Percentiles rank a stretch among this genome's conserved stretches.
Evolutionary conservation across 495 filamentous ascomycete genomes (phyloP).

Genomic region (Podospora conica): DNA sequence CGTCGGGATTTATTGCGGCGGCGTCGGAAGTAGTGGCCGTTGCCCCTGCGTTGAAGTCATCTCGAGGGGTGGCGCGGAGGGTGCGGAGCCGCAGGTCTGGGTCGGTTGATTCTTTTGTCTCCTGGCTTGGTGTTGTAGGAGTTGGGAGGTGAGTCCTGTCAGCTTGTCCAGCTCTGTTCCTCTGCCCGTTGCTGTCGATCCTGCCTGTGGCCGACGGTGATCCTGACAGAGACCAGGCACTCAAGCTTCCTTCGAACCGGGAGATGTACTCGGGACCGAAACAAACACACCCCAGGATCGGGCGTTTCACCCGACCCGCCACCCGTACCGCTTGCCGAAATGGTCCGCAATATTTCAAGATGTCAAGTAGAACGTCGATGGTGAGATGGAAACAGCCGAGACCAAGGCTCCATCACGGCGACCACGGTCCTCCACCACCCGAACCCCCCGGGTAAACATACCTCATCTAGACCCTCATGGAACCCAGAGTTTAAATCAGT

Average conservation of each 20-base stretch:
- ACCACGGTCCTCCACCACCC: background rate
- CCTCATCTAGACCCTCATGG: conserved; percentile 3
- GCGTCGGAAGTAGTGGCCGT: background rate
- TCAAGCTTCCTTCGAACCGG: too few relatives aligned
- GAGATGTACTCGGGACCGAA: background rate
- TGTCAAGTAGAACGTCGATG: background rate
- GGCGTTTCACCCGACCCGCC: conserved; percentile 8
- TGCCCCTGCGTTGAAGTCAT: background rate
- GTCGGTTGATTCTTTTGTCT: background rate
- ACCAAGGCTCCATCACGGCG: background rate
- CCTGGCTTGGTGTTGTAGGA: background rate
- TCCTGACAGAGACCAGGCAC: background rate
- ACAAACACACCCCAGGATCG: background rate
- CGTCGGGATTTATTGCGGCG: background rate
- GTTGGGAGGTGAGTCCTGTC: background rate
- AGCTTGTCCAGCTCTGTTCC: background rate
- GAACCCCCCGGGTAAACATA: conserved; percentile 15
- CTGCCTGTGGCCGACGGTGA: background rate
- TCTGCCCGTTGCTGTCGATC: background rate
- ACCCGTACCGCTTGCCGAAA: conserved; percentile 19
- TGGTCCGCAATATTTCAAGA: conserved; percentile 1
- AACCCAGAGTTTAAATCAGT: conserved; percentile 8
- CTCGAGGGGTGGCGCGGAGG: background rate
- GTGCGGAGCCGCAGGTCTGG: background rate
- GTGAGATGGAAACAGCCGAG: conserved; percentile 10